Evolutionary conservation across 345 rosid species (phyloP).

Genomic region (Gossypium bickii): DNA sequence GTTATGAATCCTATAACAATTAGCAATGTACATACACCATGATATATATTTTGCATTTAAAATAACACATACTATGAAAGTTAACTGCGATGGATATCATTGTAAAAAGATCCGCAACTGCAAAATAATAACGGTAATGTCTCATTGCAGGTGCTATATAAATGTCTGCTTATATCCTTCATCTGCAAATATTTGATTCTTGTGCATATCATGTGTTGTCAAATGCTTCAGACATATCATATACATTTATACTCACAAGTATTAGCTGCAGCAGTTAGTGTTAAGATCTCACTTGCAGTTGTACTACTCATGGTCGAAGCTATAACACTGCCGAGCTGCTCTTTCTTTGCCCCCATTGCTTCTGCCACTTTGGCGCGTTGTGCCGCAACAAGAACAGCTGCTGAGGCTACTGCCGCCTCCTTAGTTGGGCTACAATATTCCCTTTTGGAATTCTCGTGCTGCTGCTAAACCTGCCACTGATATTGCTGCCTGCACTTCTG

Average conservation of each 20-base stretch:
- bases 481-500: conserved; percentile 88
- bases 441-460: conserved; percentile 44
- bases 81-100: no score
- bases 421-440: conserved; percentile 26
- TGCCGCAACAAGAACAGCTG: conserved; percentile 82
- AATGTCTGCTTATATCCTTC: no score
- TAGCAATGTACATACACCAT: no score
- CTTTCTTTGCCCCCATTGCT: conserved; percentile 81
- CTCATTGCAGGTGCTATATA: no score
- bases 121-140: no score
- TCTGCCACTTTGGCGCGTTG: conserved; percentile 81
- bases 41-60: no score
- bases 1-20: no score
- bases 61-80: no score
- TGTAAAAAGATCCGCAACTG: no score
- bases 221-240: background rate
- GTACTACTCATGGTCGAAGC: conserved; percentile 78
- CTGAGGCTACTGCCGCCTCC: conserved; percentile 78
- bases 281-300: conserved; percentile 63
- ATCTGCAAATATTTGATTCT: no score
- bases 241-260: conserved; percentile 47
- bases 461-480: conserved; percentile 89
- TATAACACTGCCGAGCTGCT: conserved; percentile 56
- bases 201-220: no score
- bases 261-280: conserved; percentile 87